A percentile compares a stretch with the other conserved stretches of the same genome.
Evolutionary conservation across 2,329 filamentous ascomycete species (phyloP).

Genomic region (Fusarium metavorans): DNA sequence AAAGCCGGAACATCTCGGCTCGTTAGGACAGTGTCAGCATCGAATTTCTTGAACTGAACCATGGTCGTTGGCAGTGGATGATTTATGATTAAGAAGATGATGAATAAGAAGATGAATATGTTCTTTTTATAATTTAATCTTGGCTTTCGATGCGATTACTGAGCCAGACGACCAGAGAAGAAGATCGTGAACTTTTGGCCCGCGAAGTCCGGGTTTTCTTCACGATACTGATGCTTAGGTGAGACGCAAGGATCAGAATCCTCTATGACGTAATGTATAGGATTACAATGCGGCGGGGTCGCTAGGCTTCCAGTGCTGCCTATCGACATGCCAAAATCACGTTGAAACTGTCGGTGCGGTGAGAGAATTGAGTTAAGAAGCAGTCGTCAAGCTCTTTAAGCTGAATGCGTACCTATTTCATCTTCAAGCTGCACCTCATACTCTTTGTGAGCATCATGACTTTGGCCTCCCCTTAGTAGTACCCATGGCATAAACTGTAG

Average conservation of each 20-base stretch:
- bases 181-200: background rate
- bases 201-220: background rate
- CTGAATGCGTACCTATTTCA: background rate
- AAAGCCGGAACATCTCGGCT: slow-evolving; percentile 13
- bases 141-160: no score
- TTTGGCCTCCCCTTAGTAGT: background rate
- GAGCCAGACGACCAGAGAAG: background rate
- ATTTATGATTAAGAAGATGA: background rate
- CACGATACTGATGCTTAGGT: background rate
- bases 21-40: slow-evolving; percentile 13
- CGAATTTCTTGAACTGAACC: slow-evolving; percentile 15
- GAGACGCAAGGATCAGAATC: background rate
- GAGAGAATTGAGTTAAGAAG: background rate
- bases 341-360: background rate
- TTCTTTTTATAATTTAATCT: no score
- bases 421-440: background rate
- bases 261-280: background rate
- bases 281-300: background rate
- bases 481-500: background rate
- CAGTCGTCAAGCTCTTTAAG: background rate
- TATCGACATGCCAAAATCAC: background rate
- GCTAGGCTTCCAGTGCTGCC: background rate
- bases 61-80: background rate
- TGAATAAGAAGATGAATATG: background rate
- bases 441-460: background rate